These are phyloP conservation scores for Paraphoma chrysanthemicola DNA, from an alignment of 2,329 filamentous ascomycete genomes.

Conservation along the genomic window DNA sequence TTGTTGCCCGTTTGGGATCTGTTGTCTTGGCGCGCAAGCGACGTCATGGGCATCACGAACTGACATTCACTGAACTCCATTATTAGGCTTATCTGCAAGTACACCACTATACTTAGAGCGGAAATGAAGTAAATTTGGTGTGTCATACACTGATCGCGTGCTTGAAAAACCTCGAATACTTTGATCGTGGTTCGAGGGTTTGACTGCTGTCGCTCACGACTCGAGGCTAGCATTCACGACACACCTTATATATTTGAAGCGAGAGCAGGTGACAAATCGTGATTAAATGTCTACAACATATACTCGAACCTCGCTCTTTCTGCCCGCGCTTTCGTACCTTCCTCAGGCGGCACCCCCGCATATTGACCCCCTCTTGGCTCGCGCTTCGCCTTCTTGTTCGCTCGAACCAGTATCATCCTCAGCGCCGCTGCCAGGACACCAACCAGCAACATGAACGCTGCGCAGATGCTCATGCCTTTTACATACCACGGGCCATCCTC, in stretches of 20 bases:
- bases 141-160: too few relatives aligned
- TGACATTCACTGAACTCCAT: background rate
- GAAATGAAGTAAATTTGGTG: too few relatives aligned
- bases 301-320: slow-evolving; percentile 33
- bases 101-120: too few relatives aligned
- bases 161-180: too few relatives aligned
- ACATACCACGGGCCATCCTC: slow-evolving; percentile 58
- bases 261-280: background rate
- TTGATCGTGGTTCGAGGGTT: too few relatives aligned
- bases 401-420: slow-evolving; percentile 48
- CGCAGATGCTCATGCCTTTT: slow-evolving; percentile 59
- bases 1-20: background rate
- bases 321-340: slow-evolving; percentile 17
- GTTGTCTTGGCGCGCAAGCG: background rate
- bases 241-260: too few relatives aligned
- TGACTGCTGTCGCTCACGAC: too few relatives aligned
- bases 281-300: slow-evolving; percentile 29
- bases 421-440: slow-evolving; percentile 52
- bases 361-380: slow-evolving; percentile 24
- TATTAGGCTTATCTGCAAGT: too few relatives aligned
- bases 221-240: too few relatives aligned
- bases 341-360: slow-evolving; percentile 35
- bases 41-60: background rate
- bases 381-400: slow-evolving; percentile 26
- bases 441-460: slow-evolving; percentile 57